These are phyloP conservation scores for Fusarium siculi DNA, from an alignment of 2,329 filamentous ascomycete genomes.

Conservation along the genomic window DNA sequence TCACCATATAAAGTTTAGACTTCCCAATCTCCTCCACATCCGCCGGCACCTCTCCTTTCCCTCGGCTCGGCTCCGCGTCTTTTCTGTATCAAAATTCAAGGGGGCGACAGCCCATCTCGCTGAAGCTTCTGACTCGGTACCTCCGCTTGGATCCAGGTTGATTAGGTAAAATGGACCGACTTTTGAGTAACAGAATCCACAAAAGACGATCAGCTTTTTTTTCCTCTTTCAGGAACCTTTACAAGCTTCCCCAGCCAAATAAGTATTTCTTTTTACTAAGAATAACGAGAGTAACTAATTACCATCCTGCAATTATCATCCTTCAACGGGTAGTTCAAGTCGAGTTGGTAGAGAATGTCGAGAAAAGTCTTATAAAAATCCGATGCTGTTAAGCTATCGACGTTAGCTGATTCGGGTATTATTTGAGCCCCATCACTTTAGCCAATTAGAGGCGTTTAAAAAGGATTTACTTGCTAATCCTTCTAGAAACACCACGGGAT, in stretches of 20 bases:
- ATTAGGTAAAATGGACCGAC: slow-evolving; percentile 43
- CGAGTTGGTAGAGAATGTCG: neutral
- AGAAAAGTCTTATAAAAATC: neutral
- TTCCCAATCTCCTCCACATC: neutral
- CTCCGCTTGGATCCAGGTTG: slow-evolving; percentile 17
- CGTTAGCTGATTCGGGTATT: slow-evolving; percentile 14
- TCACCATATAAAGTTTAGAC: slow-evolving; percentile 1
- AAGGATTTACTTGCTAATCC: slow-evolving; percentile 1
- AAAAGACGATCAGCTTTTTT: slow-evolving; percentile 21
- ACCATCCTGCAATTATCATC: neutral
- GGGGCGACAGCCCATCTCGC: slow-evolving; percentile 10
- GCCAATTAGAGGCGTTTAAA: slow-evolving; percentile 8
- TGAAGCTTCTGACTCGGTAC: slow-evolving; percentile 27
- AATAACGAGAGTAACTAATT: neutral
- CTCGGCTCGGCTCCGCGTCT: slow-evolving; percentile 1
- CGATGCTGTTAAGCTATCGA: neutral
- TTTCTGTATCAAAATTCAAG: slow-evolving; percentile 3
- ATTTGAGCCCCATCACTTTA: neutral
- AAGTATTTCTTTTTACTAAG: neutral
- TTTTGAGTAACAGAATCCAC: slow-evolving; percentile 42
- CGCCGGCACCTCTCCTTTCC: neutral
- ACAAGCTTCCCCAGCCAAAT: neutral
- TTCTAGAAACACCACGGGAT: slow-evolving; percentile 31
- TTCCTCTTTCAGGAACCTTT: neutral
- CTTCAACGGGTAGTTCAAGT: neutral